Evolutionary conservation across 1,284 basidiomycete species (phyloP), one percentile per base, ranked within the genome.

Genomic region (Cryptococcus sp.): DNA sequence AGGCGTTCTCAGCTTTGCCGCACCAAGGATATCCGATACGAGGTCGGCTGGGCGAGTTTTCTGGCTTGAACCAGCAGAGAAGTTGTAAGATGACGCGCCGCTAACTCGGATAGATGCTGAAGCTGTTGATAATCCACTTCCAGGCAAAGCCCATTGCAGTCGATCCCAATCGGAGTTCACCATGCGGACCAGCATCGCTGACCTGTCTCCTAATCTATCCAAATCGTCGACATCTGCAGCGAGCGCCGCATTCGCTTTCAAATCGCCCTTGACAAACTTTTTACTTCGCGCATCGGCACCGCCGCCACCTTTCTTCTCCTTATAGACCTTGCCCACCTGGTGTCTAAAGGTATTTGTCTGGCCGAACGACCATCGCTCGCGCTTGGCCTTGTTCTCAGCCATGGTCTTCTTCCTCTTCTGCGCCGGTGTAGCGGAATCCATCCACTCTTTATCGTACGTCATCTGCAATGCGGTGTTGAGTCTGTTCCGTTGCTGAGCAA

Each of bases 171-270:
- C 46, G 11, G 61, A 58, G 39, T 59, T 54, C n/a, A 72, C 66
- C 64, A 72, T 64, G 23, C 73, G 59, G 13, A 74, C 71, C 53
- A 74, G 50, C 73, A 74, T 73, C 46, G 68, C 46, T 19, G 39
- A 44, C 31, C 44, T 47, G 17, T 67, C 63, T 15, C 67, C 64
- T 10, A 13, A 35, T 2, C 7, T 35, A 38, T 51, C 49, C n/a
- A 31, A 45, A 15, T 47, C 56, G 7, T 39, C 57, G 53, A 3
- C 40, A 31, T 52, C 38, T 22, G 27, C 5, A 22, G 38, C 47
- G 47, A 20, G 16, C 20, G 23, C 13, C 41, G 27, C 40, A 38
- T 27, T 15, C 25, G 23, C 52, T n/a, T 13, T 38, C 15, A 23
- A 27, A 10, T 42, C 45, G n/a, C 54, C 61, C 17, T 44, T 41